Base-by-base conservation (phyloP, 225 moss, liverwort and hornwort genomes). In the Antitrichia curtipendula region DNA sequence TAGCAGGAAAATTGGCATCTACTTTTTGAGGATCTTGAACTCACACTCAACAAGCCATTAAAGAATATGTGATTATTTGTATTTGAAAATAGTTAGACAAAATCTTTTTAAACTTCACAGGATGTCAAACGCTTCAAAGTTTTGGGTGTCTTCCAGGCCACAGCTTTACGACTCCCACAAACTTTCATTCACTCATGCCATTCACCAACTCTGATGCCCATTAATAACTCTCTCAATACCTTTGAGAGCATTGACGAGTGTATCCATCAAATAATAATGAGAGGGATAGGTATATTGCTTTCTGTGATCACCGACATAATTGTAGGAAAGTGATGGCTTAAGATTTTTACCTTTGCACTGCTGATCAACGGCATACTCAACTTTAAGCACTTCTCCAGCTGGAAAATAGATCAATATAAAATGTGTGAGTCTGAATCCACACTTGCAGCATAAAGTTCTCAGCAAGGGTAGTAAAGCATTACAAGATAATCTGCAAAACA, bases 361-460 rank as follows among this genome's bases (percentile, higher is more conserved):
- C 92, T 89, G 63, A 97, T 97, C 8, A 92, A 91, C 14, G 93
- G 96, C 91, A 96, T 95, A 65, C 95, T 94, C 65, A 90, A 89
- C 88, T 91, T 92, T 88, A 97, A 91, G 82, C 91, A 93, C 31
- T 72, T 90, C 83, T 96, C 94, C 75, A 97, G 87, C 96, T 96
- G 97, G 93, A 93, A 91, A 87, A 91, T 19, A 81, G 41, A 83
- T 71, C 72, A 85, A 85, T 23, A 81, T 32, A 43, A 82, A 86
- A 89, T 47, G 23, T 20, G 47, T 69, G 49, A 91, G 41, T 77
- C 28, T 78, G 71, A 59, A 84, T 75, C n/a, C 43, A 57, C 78
- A 79, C 16, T 56, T 77, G 27, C 38, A 79, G 41, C 29, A 79
- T 3, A 4, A 2, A 56, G 25, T 56, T 77, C 17, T 77, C 38